Evolutionary conservation across 2,329 filamentous ascomycete species (phyloP), one percentile per base, ranked within the genome.

Genomic region (Exophiala viscosa): DNA sequence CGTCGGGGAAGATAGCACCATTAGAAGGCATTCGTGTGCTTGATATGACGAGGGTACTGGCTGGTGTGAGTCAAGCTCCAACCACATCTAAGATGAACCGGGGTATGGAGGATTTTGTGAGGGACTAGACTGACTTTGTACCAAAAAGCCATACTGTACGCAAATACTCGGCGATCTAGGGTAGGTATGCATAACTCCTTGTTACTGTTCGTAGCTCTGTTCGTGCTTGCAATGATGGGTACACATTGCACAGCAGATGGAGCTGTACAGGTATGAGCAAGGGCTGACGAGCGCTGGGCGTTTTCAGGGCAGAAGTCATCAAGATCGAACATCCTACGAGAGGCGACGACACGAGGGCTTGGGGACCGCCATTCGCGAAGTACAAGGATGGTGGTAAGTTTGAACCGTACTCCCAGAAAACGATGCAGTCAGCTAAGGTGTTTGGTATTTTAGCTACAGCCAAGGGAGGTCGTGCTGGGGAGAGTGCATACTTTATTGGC

Each of bases 81-180:
- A 13, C 10, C 23, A 8, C 2, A 10, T 14, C 15, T 17, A 28
- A 45, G 35, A 20, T 13, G 13, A 28, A n/a, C 10, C 39, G 14
- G 13, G 35, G 13, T 23, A 20, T 3, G 17, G 40, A 11, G 18
- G 33, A 17, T 42, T 43, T n/a, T n/a, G n/a, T n/a, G n/a, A n/a
- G n/a, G n/a, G n/a, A n/a, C n/a, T n/a, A n/a, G 15, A 35, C 50
- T 53, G 38, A 2, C 14, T 2, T 13, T 28, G 39, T 43, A 36
- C 7, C 51, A 9, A 3, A 40, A 65, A 97, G 90, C 93, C 93
- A 60, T 97, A 97, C 67, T 96, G 90, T 65, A 97, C 93, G 34
- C 93, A 99, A 70, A 96, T 99, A 48, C 74, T 99, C 8, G 93
- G 92, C 51, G 93, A 99, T 71, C 79, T 99, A 63, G 93, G 93